A percentile compares a stretch with the other conserved stretches of the same genome.
These are phyloP conservation scores for Hymenoscyphus occultus DNA, from an alignment of 2,329 filamentous ascomycete genomes.

Conservation along the genomic window DNA sequence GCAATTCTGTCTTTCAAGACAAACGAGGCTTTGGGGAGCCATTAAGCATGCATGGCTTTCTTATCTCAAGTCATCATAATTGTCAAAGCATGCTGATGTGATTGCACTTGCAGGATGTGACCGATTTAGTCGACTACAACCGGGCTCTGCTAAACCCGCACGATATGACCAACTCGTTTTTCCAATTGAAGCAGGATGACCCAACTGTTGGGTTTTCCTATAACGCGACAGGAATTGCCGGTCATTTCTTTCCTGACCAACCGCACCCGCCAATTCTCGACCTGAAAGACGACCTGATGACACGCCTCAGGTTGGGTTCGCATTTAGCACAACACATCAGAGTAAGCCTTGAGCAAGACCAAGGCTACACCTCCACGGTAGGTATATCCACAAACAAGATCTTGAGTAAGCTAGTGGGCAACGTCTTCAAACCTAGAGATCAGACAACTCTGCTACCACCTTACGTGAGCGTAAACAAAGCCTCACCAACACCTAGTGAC, in stretches of 20 bases:
- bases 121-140: slow-evolving; percentile 84
- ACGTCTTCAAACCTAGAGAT: slow-evolving; percentile 77
- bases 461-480: slow-evolving; percentile 39
- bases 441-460: slow-evolving; percentile 81
- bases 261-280: slow-evolving; percentile 15
- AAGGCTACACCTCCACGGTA: slow-evolving; percentile 83
- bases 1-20: background rate
- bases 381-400: slow-evolving; percentile 87
- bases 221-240: slow-evolving; percentile 66
- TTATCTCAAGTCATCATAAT: background rate
- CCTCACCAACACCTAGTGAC: slow-evolving; percentile 22
- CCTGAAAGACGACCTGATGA: slow-evolving; percentile 23
- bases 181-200: slow-evolving; percentile 69
- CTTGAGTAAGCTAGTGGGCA: slow-evolving; percentile 80
- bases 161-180: slow-evolving; percentile 69
- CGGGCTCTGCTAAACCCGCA: slow-evolving; percentile 64
- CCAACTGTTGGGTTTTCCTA: slow-evolving; percentile 79
- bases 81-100: background rate
- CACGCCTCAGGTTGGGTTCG: slow-evolving; percentile 71
- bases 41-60: background rate
- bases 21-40: background rate
- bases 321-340: slow-evolving; percentile 78
- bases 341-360: slow-evolving; percentile 66
- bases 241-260: slow-evolving; percentile 41
- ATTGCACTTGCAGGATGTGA: slow-evolving; percentile 54